Percentiles rank a stretch among this genome's conserved stretches.
These are phyloP conservation scores for Trichomonas tenax DNA, from an alignment of 208 protist species.

Conservation along the genomic window DNA sequence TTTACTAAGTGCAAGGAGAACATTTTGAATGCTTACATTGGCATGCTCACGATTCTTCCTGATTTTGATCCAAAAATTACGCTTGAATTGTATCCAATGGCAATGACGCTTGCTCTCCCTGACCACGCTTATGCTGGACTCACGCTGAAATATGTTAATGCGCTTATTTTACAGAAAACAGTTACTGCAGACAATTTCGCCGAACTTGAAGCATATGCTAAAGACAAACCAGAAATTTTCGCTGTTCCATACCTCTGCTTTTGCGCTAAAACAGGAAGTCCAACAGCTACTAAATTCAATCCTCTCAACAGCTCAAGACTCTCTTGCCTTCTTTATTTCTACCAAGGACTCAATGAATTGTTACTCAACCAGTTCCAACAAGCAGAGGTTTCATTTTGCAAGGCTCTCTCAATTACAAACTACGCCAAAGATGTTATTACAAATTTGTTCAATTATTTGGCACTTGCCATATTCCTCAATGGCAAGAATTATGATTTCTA, in stretches of 20 bases:
- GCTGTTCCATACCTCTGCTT: background rate
- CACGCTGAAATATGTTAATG: background rate
- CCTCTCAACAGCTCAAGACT: background rate
- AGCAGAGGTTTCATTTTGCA: background rate
- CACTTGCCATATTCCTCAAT: background rate
- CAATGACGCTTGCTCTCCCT: background rate
- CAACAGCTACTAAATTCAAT: background rate
- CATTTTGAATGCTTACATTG: background rate
- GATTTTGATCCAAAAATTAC: background rate
- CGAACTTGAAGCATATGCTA: background rate
- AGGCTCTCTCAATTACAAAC: background rate
- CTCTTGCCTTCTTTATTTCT: background rate
- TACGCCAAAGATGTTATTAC: background rate
- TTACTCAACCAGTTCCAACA: background rate
- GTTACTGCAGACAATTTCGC: background rate
- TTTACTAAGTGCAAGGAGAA: background rate
- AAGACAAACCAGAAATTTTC: background rate
- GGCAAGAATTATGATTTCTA: background rate
- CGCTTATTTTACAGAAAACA: background rate
- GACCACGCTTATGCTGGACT: background rate
- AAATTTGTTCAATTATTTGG: background rate
- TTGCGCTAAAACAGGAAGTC: background rate
- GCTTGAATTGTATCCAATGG: background rate
- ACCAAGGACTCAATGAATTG: background rate
- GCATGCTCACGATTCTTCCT: background rate